A percentile compares a stretch with the other conserved stretches of the same genome.
phyloP scores from a whole-genome alignment of 2,329 filamentous ascomycete genomes.

The Akanthomyces uredinophilus region DNA sequence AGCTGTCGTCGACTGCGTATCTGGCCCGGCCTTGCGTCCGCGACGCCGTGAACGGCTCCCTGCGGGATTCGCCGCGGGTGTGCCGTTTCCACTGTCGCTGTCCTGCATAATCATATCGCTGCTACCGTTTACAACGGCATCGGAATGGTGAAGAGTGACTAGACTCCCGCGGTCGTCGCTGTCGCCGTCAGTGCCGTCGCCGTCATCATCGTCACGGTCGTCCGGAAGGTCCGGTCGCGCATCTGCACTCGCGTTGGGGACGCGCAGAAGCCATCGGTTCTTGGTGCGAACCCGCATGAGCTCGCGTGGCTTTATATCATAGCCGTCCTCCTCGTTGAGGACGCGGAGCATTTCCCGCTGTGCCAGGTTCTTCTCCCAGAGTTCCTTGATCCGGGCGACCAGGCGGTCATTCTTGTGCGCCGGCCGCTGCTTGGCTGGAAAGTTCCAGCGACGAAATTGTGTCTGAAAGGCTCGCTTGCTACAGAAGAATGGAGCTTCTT shows the following conservation, averaged over 20 bases:
- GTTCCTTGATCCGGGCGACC: slow-evolving; percentile 63
- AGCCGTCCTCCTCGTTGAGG: slow-evolving; percentile 65
- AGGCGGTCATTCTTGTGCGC: slow-evolving; percentile 65
- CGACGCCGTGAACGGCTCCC: slow-evolving; percentile 15
- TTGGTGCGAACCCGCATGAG: slow-evolving; percentile 64
- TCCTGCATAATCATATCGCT: background rate
- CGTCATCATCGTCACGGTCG: slow-evolving; percentile 13
- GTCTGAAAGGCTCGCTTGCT: slow-evolving; percentile 73
- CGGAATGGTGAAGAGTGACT: background rate
- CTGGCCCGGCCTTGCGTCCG: slow-evolving; percentile 61
- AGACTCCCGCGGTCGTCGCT: background rate
- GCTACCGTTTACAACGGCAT: background rate
- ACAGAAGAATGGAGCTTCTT: slow-evolving; percentile 17
- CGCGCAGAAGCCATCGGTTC: slow-evolving; percentile 63
- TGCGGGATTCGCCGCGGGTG: background rate
- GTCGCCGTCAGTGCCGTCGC: slow-evolving; percentile 2
- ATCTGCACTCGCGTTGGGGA: slow-evolving; percentile 42
- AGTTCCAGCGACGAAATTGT: slow-evolving; percentile 74
- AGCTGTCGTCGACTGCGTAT: slow-evolving; percentile 60
- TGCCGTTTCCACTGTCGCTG: background rate
- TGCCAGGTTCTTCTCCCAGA: slow-evolving; percentile 70
- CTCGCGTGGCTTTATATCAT: slow-evolving; percentile 65
- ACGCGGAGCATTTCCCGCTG: slow-evolving; percentile 70
- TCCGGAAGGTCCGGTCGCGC: slow-evolving; percentile 39
- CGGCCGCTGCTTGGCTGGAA: slow-evolving; percentile 68